phyloP scores from a whole-genome alignment of 805 yeast species.

The Myxozyma geophila region DNA sequence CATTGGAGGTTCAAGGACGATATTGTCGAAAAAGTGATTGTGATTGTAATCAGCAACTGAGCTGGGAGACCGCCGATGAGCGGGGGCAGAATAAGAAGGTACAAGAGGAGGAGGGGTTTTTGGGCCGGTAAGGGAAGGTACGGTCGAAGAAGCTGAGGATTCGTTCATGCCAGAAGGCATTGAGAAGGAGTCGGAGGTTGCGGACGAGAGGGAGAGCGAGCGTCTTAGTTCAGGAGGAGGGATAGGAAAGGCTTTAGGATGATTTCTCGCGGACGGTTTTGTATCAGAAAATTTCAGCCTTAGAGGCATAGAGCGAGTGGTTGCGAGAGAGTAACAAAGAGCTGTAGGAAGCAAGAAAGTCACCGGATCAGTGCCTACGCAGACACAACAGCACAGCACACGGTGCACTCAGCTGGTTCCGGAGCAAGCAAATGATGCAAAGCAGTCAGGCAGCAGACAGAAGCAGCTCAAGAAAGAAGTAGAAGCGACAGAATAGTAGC shows the following conservation, averaged over 20 bases:
- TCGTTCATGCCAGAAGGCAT: background rate
- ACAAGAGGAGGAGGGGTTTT: slow-evolving; percentile 1
- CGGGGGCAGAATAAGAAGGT: background rate
- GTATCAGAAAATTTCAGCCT: slow-evolving; percentile 5
- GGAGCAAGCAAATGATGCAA: too few relatives aligned
- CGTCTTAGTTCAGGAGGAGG: background rate
- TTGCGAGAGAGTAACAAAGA: background rate
- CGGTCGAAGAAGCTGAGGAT: background rate
- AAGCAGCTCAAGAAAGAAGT: too few relatives aligned
- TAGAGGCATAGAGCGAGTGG: background rate
- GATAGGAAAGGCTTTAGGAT: background rate
- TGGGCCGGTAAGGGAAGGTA: slow-evolving; percentile 2
- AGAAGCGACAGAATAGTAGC: too few relatives aligned
- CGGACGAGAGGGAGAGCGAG: background rate
- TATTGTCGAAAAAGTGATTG: slow-evolving; percentile 7
- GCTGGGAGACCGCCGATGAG: background rate
- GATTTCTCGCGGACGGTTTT: background rate
- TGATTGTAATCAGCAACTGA: background rate
- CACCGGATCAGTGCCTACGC: background rate
- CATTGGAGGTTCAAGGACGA: slow-evolving; percentile 5
- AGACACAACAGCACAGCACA: background rate
- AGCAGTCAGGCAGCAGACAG: too few relatives aligned
- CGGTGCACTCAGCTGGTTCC: background rate
- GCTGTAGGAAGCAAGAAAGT: background rate
- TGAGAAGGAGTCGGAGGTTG: background rate